A percentile compares a stretch with the other conserved stretches of the same genome.
Evolutionary conservation across 495 filamentous ascomycete genomes (phyloP).

Genomic region (Polyplosphaeria fusca): DNA sequence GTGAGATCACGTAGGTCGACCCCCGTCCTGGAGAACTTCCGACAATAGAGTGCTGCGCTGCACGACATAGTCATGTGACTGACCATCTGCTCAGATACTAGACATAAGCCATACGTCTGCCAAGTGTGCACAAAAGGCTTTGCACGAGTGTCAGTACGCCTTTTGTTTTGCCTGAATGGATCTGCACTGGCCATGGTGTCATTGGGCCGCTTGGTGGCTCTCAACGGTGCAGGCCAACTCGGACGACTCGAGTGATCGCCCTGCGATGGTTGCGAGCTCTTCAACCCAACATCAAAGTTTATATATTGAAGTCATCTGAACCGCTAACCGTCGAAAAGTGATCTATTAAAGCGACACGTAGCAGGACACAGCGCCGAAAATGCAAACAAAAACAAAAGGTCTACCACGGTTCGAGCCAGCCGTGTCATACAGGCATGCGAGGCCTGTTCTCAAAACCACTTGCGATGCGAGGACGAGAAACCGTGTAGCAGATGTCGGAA

Average conservation of each 20-base stretch:
- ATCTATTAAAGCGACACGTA: conserved; percentile 38
- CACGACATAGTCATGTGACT: conserved; percentile 9
- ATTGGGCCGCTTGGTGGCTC: too few relatives aligned
- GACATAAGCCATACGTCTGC: conserved; percentile 39
- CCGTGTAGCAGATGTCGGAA: conserved; percentile 38
- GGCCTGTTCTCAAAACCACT: conserved; percentile 37
- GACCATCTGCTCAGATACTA: conserved; percentile 30
- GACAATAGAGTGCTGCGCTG: too few relatives aligned
- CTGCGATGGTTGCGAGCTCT: too few relatives aligned
- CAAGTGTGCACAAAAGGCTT: conserved; percentile 37
- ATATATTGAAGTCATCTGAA: too few relatives aligned
- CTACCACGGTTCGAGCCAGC: conserved; percentile 17
- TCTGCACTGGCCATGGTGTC: too few relatives aligned
- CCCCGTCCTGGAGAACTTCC: too few relatives aligned
- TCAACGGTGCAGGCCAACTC: too few relatives aligned
- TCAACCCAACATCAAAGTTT: too few relatives aligned
- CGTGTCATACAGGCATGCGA: conserved; percentile 38
- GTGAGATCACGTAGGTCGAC: conserved; percentile 36
- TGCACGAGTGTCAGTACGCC: conserved; percentile 25
- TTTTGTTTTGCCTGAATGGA: too few relatives aligned
- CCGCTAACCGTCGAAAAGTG: conserved; percentile 24
- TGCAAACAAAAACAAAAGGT: conserved; percentile 8
- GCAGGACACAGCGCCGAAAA: conserved; percentile 23
- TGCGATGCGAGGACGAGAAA: conserved; percentile 40
- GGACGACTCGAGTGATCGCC: too few relatives aligned